phyloP scores from a whole-genome alignment of 1,284 basidiomycete genomes.

The Apiotrichum mycotoxinovorans region DNA sequence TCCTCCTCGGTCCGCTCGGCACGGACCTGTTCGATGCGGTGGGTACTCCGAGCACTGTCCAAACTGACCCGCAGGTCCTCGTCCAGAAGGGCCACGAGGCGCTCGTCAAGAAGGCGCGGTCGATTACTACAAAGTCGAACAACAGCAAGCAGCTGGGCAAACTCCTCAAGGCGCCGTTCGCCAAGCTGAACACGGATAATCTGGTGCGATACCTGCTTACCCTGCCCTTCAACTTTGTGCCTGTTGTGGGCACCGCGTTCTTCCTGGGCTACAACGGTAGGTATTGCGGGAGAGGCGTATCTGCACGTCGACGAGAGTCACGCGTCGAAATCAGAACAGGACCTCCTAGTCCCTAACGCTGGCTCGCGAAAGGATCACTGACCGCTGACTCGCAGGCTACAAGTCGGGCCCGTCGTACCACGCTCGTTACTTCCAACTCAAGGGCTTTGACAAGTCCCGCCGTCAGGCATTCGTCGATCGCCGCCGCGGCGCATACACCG shows the following conservation, averaged over 20 bases:
- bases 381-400: constrained; percentile 29
- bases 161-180: constrained; percentile 45
- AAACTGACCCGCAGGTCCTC: constrained; percentile 35
- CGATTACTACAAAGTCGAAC: constrained; percentile 30
- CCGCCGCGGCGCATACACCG: constrained; percentile 54
- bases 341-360: too few relatives aligned
- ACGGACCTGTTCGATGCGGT: constrained; percentile 53
- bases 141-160: constrained; percentile 45
- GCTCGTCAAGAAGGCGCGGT: constrained; percentile 49
- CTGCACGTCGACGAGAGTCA: too few relatives aligned
- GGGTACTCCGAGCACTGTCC: constrained; percentile 4
- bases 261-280: constrained; percentile 54
- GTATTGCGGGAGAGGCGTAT: too few relatives aligned
- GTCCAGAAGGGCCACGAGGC: constrained; percentile 47
- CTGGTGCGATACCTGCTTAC: constrained; percentile 49
- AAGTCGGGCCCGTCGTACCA: constrained; percentile 63
- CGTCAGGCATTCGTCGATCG: constrained; percentile 49
- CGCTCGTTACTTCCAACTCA: constrained; percentile 66
- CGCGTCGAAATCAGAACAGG: too few relatives aligned
- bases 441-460: constrained; percentile 52
- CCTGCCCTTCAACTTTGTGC: constrained; percentile 59
- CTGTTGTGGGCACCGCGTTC: constrained; percentile 62
- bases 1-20: constrained; percentile 55
- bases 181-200: constrained; percentile 42
- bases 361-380: neutral